Conservation (phyloP, 352 stramenopile species). For the Thalassiosira allenii region DNA sequence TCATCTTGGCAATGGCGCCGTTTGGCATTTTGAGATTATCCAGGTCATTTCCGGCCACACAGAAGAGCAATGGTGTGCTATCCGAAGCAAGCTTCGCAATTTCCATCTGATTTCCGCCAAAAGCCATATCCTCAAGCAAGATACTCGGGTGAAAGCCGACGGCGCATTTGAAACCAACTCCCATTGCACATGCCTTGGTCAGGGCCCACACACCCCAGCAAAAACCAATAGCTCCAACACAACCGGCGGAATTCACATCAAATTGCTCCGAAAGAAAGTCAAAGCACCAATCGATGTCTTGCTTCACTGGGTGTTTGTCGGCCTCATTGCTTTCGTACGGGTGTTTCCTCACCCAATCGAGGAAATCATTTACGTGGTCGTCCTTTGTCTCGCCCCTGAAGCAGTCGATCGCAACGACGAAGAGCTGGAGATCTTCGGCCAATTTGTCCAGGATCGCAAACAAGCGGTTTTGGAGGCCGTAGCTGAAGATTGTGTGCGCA, state of each 20-base stretch:
- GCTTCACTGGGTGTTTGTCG: slow-evolving; percentile 18
- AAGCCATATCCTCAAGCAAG: slow-evolving; percentile 49
- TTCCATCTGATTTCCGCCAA: slow-evolving; percentile 31
- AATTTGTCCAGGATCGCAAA: slow-evolving; percentile 51
- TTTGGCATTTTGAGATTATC: slow-evolving; percentile 51
- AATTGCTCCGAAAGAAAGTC: slow-evolving; percentile 24
- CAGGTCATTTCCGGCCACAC: slow-evolving; percentile 59
- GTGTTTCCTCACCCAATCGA: slow-evolving; percentile 26
- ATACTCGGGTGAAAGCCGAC: slow-evolving; percentile 58
- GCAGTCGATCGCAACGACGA: slow-evolving; percentile 40
- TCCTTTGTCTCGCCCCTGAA: slow-evolving; percentile 48
- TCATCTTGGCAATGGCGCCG: slow-evolving; percentile 33
- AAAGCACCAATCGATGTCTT: slow-evolving; percentile 31
- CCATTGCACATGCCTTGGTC: slow-evolving; percentile 39
- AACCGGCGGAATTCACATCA: slow-evolving; percentile 4
- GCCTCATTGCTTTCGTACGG: slow-evolving; percentile 7
- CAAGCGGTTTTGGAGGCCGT: slow-evolving; percentile 32
- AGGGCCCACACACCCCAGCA: slow-evolving; percentile 66
- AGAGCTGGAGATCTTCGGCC: slow-evolving; percentile 8
- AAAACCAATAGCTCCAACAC: slow-evolving; percentile 50
- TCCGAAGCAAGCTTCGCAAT: slow-evolving; percentile 26
- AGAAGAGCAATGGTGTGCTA: slow-evolving; percentile 41
- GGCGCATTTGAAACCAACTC: slow-evolving; percentile 32
- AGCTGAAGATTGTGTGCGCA: no score
- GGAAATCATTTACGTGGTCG: slow-evolving; percentile 35